phyloP scores from a whole-genome alignment of 106 monocot genomes.

The Amphibolis antarctica region DNA sequence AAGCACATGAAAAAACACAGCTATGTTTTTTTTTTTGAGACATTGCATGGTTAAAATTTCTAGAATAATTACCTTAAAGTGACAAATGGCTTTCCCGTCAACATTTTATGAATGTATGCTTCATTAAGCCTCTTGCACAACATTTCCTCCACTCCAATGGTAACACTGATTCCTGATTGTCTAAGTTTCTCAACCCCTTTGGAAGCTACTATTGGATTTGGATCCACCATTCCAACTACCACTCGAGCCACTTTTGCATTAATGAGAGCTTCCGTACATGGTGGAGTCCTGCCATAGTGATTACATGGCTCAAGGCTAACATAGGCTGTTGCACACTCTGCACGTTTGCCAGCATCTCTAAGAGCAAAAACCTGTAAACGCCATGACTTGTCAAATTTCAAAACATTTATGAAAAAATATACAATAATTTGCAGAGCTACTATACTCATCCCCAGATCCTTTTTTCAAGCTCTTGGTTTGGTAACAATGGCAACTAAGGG shows the following conservation, averaged over 20 bases:
- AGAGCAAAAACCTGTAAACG: conserved; percentile 73
- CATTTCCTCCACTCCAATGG: conserved; percentile 61
- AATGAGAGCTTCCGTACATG: conserved; percentile 89
- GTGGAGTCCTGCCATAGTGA: conserved; percentile 92
- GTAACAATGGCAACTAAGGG: neutral
- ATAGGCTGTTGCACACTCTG: conserved; percentile 83
- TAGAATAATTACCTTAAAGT: conserved; percentile 42
- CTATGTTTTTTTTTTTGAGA: neutral
- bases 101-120: conserved; percentile 74
- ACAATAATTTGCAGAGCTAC: neutral
- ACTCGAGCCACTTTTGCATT: conserved; percentile 59
- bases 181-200: conserved; percentile 76
- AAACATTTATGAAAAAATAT: neutral
- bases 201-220: conserved; percentile 87
- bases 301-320: conserved; percentile 94
- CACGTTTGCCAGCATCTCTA: conserved; percentile 57
- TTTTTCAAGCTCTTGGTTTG: neutral
- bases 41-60: neutral
- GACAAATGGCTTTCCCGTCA: conserved; percentile 71
- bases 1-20: too few relatives aligned
- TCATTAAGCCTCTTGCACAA: conserved; percentile 71
- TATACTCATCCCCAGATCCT: neutral
- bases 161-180: conserved; percentile 66
- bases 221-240: conserved; percentile 89
- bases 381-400: neutral